These are phyloP conservation scores for Yamadazyma kanchanaburiensis DNA, from an alignment of 1,139 yeast genomes.

Conservation along the genomic window DNA sequence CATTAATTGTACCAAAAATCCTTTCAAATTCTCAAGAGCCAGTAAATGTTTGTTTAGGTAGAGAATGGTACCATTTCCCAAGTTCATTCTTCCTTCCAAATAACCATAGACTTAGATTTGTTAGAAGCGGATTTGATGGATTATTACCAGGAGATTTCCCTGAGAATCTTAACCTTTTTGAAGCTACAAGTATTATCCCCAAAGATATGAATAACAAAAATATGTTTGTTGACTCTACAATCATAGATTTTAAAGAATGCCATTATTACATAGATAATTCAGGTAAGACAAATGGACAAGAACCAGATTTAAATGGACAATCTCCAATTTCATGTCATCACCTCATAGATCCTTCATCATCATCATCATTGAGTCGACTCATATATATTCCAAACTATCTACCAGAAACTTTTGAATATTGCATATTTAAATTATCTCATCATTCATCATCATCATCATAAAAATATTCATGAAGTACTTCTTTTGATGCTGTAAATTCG, in stretches of 20 bases:
- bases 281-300: constrained; percentile 14
- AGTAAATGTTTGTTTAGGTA: constrained; percentile 74
- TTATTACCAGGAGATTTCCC: constrained; percentile 82
- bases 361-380: constrained; percentile 44
- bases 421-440: too few relatives aligned
- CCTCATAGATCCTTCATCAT: constrained; percentile 47
- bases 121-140: constrained; percentile 79
- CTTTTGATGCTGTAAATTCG: constrained; percentile 55
- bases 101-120: constrained; percentile 59
- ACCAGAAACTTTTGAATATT: constrained; percentile 2
- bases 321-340: constrained; percentile 33
- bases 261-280: constrained; percentile 59
- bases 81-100: constrained; percentile 75
- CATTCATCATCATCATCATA: constrained; percentile 34
- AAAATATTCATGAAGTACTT: constrained; percentile 57
- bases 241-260: constrained; percentile 45
- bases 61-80: constrained; percentile 95
- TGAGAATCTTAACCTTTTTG: constrained; percentile 32
- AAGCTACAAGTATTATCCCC: constrained; percentile 45
- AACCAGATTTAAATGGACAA: constrained; percentile 9
- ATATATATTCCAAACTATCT: constrained; percentile 39
- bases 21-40: constrained; percentile 2
- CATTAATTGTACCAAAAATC: constrained; percentile 28
- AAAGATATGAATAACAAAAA: constrained; percentile 72
- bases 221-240: constrained; percentile 51